Evolutionary conservation across 352 stramenopile genomes (phyloP).

Genomic region (Phytophthora pluvialis): DNA sequence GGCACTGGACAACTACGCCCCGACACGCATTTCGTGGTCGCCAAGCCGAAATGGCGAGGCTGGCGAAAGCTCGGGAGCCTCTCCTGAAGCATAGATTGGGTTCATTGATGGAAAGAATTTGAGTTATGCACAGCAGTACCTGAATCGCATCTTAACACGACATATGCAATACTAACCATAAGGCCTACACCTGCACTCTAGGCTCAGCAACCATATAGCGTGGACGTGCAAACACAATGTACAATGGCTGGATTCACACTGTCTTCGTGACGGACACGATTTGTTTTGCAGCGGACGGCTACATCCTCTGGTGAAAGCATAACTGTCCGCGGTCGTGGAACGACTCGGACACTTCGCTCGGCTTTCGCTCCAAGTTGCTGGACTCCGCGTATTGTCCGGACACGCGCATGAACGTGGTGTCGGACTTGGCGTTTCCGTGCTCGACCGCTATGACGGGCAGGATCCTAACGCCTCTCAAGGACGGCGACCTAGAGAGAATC

Average conservation of each 20-base stretch:
- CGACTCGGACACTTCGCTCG: not conserved
- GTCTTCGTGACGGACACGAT: slow-evolving; percentile 15
- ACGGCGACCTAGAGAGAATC: not conserved
- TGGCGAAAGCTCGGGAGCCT: slow-evolving; percentile 35
- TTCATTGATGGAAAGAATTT: slow-evolving; percentile 17
- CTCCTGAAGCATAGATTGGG: slow-evolving; percentile 28
- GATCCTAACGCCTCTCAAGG: slow-evolving; percentile 6
- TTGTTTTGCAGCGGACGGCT: slow-evolving; percentile 15
- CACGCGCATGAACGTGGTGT: not conserved
- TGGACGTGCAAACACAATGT: slow-evolving; percentile 4
- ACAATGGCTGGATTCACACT: not conserved
- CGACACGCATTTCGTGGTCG: slow-evolving; percentile 3
- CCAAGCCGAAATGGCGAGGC: not conserved
- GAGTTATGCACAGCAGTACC: no score
- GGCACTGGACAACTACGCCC: not conserved
- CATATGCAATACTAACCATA: no score
- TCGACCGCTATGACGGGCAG: not conserved
- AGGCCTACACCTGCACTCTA: no score
- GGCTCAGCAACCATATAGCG: slow-evolving; percentile 1
- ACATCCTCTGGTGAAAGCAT: slow-evolving; percentile 18
- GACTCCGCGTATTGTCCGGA: not conserved
- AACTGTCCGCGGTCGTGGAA: slow-evolving; percentile 24
- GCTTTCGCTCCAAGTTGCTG: slow-evolving; percentile 2
- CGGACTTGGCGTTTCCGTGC: slow-evolving; percentile 5
- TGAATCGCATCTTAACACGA: no score